These are phyloP conservation scores for Suillus clintonianus DNA, from an alignment of 768 basidiomycete species.

Conservation along the genomic window DNA sequence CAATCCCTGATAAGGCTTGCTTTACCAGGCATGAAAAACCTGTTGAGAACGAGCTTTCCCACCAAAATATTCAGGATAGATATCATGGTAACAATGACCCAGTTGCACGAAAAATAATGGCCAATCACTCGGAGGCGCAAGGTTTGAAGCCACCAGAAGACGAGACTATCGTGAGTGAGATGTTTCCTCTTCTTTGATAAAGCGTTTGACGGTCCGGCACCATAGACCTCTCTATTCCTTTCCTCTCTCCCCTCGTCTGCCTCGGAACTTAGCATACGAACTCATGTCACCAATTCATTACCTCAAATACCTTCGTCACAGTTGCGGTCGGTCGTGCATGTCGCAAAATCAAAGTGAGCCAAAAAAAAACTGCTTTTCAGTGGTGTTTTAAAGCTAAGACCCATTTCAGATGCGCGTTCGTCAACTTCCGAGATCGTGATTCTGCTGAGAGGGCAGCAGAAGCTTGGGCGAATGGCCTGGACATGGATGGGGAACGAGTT, in stretches of 20 bases:
- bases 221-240: constrained; percentile 84
- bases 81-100: constrained; percentile 94
- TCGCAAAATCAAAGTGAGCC: constrained; percentile 74
- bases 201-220: constrained; percentile 7
- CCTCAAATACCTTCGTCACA: constrained; percentile 63
- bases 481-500: constrained; percentile 75
- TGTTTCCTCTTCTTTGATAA: not conserved
- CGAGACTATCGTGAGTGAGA: constrained; percentile 67
- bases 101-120: constrained; percentile 88
- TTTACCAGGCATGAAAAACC: constrained; percentile 81
- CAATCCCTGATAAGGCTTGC: constrained; percentile 4
- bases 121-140: constrained; percentile 73
- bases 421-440: constrained; percentile 84
- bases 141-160: constrained; percentile 93
- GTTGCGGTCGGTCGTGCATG: constrained; percentile 83
- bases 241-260: constrained; percentile 70
- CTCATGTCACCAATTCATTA: constrained; percentile 67
- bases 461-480: constrained; percentile 89
- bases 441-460: constrained; percentile 89
- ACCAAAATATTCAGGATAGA: constrained; percentile 93
- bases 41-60: constrained; percentile 75
- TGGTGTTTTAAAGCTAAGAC: not conserved
- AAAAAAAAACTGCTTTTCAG: not conserved
- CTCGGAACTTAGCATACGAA: constrained; percentile 74
- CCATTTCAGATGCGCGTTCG: constrained; percentile 79